Evolutionary conservation across 192 early-diverging fungal species (phyloP), one percentile per base, ranked within the genome.

Genomic region (Phlyctochytrium bullatum): DNA sequence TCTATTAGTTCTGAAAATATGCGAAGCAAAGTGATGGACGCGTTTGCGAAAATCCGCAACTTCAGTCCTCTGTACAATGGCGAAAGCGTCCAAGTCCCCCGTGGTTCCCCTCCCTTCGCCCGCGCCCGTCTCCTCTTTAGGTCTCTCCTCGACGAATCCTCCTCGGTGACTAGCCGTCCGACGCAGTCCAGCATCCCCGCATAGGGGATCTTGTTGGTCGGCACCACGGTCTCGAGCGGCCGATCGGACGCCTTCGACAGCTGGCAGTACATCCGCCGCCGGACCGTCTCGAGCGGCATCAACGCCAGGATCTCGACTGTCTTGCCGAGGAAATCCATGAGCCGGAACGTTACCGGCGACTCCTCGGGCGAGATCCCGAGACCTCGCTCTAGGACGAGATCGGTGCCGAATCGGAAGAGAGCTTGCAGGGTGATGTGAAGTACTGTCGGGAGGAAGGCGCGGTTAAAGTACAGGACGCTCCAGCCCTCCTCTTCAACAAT

Each of bases 281-380:
- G 80, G 62, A 92, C 82, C 1, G 94, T 98, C 35, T 97, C 92
- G 2, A 98, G 65, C 0, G 96, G 96, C 52, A 94, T 66, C 61
- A 88, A 87, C 4, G 96, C 84, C 16, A 88, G 60, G 2, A 93
- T 73, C 34, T 95, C 85, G 2, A 94, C 29, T 0, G 86, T 85
- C 23, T 86, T 83, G 52, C 92, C 74, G 2, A 72, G 78, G 25
- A 98, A 69, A 31, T 89, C 88, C 16, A 34, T 24, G 3, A 66
- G 24, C n/a, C 47, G 47, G 53, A 40, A 65, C 53, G 64, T 30
- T 31, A 76, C 32, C 4, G 76, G 83, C 3, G 34, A 25, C 3
- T 40, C 52, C n/a, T 78, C 69, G 36, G 67, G 12, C 12, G 51
- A 83, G 28, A 90, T 72, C 54, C 73, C 60, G 35, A 91, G 77